Conservation (phyloP, 2,329 filamentous ascomycete genomes). For the Teratosphaeria destructans region DNA sequence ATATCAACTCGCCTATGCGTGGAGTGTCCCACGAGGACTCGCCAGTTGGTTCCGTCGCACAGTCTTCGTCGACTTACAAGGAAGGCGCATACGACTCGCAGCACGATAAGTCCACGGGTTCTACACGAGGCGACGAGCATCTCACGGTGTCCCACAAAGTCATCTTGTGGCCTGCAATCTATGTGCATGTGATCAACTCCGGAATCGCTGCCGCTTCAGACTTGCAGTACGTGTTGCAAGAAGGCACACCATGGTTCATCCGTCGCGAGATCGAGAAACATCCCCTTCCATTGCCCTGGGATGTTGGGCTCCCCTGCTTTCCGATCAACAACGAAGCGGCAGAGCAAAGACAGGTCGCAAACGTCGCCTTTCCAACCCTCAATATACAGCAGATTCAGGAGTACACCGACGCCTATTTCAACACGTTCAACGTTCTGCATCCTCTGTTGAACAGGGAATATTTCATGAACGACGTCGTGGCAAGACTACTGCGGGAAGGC, state of each 20-base stretch:
- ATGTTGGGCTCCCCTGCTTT: constrained; percentile 18
- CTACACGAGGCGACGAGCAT: constrained; percentile 12
- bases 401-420: constrained; percentile 47
- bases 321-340: constrained; percentile 5
- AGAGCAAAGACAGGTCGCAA: constrained; percentile 9
- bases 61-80: neutral
- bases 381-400: constrained; percentile 41
- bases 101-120: neutral
- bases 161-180: constrained; percentile 37
- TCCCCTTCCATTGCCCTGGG: constrained; percentile 17
- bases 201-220: constrained; percentile 24
- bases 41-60: neutral
- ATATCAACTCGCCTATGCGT: neutral
- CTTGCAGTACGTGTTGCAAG: constrained; percentile 26
- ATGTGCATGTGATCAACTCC: constrained; percentile 26
- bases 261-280: constrained; percentile 25
- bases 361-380: constrained; percentile 27
- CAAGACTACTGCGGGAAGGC: constrained; percentile 36
- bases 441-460: constrained; percentile 49
- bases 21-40: neutral
- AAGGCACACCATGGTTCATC: constrained; percentile 31
- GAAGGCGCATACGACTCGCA: neutral
- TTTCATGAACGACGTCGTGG: constrained; percentile 41
- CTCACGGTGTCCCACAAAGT: constrained; percentile 41
- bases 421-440: constrained; percentile 48